These are phyloP conservation scores for Colletotrichum incanum DNA, from an alignment of 2,329 filamentous ascomycete genomes.

Conservation along the genomic window DNA sequence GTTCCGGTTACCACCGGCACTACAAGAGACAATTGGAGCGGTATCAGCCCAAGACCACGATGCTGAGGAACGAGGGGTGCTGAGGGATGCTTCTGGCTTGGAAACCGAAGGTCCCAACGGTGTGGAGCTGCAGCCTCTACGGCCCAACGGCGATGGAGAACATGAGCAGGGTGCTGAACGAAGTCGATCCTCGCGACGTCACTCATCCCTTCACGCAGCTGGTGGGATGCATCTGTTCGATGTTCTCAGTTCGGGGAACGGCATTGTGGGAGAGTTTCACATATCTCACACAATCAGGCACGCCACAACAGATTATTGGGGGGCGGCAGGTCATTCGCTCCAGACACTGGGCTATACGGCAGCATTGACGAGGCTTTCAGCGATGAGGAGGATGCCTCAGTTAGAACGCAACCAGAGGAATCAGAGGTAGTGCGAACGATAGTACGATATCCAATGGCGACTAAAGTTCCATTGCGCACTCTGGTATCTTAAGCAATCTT, in stretches of 20 bases:
- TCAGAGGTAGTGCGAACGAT: conserved; percentile 32
- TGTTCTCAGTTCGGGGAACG: conserved; percentile 69
- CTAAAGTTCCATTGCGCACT: conserved; percentile 40
- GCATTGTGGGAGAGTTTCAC: conserved; percentile 68
- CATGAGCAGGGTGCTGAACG: conserved; percentile 37
- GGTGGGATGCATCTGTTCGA: conserved; percentile 61
- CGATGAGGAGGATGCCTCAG: conserved; percentile 39
- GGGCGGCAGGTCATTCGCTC: conserved; percentile 66
- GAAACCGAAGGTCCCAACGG: conserved; percentile 57
- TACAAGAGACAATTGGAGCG: conserved; percentile 23
- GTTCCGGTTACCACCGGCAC: conserved; percentile 28
- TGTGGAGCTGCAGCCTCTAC: conserved; percentile 61
- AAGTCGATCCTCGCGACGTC: conserved; percentile 45
- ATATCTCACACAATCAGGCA: conserved; percentile 65
- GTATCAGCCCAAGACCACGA: conserved; percentile 64
- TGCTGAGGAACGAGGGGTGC: conserved; percentile 69
- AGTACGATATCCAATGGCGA: conserved; percentile 23
- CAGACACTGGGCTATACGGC: conserved; percentile 70
- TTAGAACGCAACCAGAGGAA: conserved; percentile 42
- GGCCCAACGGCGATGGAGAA: conserved; percentile 35
- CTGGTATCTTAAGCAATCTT: conserved; percentile 76
- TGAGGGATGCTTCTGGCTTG: conserved; percentile 56
- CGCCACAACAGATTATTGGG: conserved; percentile 63
- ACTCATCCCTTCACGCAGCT: conserved; percentile 32
- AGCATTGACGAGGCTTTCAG: conserved; percentile 60